phyloP scores from a whole-genome alignment of 768 basidiomycete species.

The Gloeopeniophorella convolvens region DNA sequence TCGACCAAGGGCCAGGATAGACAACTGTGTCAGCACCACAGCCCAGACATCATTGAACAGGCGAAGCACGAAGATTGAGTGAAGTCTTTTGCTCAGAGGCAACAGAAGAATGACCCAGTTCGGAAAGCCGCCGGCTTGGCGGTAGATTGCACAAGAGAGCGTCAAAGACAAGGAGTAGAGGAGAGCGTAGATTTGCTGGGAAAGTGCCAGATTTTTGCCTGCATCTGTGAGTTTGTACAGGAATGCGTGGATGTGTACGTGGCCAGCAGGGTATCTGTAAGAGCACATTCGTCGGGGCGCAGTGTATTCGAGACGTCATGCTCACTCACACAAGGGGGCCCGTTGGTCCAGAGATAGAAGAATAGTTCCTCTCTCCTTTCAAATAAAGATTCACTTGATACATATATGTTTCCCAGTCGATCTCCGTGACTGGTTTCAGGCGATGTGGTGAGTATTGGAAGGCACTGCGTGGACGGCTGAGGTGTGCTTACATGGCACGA shows the following conservation, averaged over 20 bases:
- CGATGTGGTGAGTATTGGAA: conserved; percentile 17
- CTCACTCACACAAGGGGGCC: conserved; percentile 86
- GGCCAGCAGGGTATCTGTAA: conserved; percentile 88
- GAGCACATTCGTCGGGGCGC: neutral
- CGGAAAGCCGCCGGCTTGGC: conserved; percentile 48
- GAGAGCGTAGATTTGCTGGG: conserved; percentile 72
- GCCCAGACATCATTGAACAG: conserved; percentile 97
- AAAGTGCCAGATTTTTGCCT: conserved; percentile 52
- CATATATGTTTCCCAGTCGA: conserved; percentile 98
- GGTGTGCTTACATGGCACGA: conserved; percentile 68
- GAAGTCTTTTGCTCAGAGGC: conserved; percentile 85
- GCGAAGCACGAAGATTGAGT: conserved; percentile 87
- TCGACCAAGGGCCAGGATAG: conserved; percentile 59
- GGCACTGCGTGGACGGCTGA: conserved; percentile 7
- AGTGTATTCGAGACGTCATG: neutral
- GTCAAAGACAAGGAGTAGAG: conserved; percentile 66
- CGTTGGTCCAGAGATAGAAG: conserved; percentile 77
- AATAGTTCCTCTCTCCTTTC: conserved; percentile 79
- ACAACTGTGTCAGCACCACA: conserved; percentile 53
- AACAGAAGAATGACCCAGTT: conserved; percentile 71
- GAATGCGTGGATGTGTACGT: conserved; percentile 73
- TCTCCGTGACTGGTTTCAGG: conserved; percentile 86
- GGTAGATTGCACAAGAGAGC: conserved; percentile 65
- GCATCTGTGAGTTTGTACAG: conserved; percentile 58
- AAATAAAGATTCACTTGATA: conserved; percentile 73